These are phyloP conservation scores for Melanomma pulvis-pyrius DNA, from an alignment of 495 filamentous ascomycete species.

Conservation along the genomic window DNA sequence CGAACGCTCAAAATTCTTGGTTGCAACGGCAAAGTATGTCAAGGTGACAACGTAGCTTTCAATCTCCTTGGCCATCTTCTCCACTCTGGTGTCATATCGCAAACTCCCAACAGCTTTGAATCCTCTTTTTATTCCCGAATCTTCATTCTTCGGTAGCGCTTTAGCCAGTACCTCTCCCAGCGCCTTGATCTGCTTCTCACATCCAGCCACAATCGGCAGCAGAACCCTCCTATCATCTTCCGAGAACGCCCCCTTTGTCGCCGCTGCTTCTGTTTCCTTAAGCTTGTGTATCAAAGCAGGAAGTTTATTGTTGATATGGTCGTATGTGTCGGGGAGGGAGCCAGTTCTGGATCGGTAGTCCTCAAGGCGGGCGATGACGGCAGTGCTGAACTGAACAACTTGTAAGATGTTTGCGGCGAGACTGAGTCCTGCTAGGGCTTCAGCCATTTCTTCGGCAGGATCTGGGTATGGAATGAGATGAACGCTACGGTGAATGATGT, in stretches of 20 bases:
- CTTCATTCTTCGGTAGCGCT: neutral
- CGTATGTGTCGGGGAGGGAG: neutral
- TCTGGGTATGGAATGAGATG: neutral
- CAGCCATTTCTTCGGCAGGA: neutral
- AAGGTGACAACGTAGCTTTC: neutral
- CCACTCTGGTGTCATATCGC: neutral
- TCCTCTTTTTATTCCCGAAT: neutral
- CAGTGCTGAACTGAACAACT: slow-evolving; percentile 13
- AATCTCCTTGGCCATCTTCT: slow-evolving; percentile 2
- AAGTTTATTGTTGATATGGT: slow-evolving; percentile 8
- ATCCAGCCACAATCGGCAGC: slow-evolving; percentile 3
- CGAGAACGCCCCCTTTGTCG: neutral
- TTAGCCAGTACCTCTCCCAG: neutral
- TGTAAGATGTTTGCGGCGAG: slow-evolving; percentile 16
- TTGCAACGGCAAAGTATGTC: neutral
- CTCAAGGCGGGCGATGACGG: slow-evolving; percentile 1
- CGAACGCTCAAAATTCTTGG: neutral
- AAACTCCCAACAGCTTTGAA: neutral
- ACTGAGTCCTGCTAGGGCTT: neutral
- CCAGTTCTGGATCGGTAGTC: neutral
- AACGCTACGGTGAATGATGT: neutral
- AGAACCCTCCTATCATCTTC: neutral
- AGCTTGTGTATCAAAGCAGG: slow-evolving; percentile 1
- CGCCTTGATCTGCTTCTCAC: neutral
- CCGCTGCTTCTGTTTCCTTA: neutral